A percentile compares a stretch with the other conserved stretches of the same genome.
These are phyloP conservation scores for Didymellaceae sp. DNA, from an alignment of 2,329 filamentous ascomycete species.

Conservation along the genomic window DNA sequence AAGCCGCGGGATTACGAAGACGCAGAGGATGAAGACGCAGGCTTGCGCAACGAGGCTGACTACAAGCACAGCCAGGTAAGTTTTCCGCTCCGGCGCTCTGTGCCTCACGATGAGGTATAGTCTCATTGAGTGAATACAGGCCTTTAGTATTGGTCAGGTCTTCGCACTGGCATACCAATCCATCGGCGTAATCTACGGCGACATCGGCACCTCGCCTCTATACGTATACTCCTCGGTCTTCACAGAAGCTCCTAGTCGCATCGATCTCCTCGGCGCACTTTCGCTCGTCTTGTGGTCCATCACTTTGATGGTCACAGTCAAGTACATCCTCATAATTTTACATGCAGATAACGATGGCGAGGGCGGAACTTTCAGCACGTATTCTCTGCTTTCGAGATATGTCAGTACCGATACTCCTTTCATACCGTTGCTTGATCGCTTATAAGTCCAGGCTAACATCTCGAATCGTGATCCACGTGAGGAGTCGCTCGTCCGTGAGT, in stretches of 20 bases:
- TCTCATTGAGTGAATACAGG: constrained; percentile 28
- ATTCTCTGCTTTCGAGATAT: constrained; percentile 66
- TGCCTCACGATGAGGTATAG: background rate
- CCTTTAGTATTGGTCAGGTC: constrained; percentile 36
- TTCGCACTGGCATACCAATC: constrained; percentile 63
- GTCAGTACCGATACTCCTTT: constrained; percentile 36
- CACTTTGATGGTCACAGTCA: constrained; percentile 72
- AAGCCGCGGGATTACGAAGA: constrained; percentile 20
- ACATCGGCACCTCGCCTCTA: constrained; percentile 71
- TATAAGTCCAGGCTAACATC: constrained; percentile 60
- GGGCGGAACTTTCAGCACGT: constrained; percentile 72
- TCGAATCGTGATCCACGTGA: constrained; percentile 65
- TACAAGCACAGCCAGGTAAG: constrained; percentile 41
- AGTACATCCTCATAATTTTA: constrained; percentile 71
- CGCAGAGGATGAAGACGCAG: constrained; percentile 42
- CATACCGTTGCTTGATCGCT: background rate
- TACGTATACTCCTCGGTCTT: constrained; percentile 77
- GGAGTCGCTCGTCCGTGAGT: constrained; percentile 57
- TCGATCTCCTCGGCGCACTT: constrained; percentile 68
- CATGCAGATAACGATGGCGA: constrained; percentile 74
- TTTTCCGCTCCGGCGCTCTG: background rate
- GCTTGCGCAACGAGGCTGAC: constrained; percentile 38
- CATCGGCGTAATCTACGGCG: constrained; percentile 72
- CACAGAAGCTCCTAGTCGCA: constrained; percentile 54
- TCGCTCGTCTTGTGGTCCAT: constrained; percentile 74